Evolutionary conservation across 805 yeast species (phyloP).

Genomic region (Suhomyces sp.): DNA sequence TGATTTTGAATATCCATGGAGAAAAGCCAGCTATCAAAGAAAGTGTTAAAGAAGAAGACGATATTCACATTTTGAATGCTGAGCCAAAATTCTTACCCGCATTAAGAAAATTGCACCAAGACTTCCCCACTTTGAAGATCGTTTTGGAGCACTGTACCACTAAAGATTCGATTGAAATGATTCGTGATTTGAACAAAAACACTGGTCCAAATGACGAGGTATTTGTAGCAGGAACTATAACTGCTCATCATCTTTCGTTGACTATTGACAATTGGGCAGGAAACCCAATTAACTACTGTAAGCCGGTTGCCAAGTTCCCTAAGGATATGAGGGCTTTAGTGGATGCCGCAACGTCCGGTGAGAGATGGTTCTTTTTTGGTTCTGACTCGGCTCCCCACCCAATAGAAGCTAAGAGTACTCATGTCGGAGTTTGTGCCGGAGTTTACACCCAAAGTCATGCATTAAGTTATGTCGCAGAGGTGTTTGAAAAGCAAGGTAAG

Average conservation of each 20-base stretch:
- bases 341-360: conserved; percentile 86
- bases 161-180: conserved; percentile 76
- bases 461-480: conserved; percentile 79
- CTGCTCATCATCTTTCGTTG: conserved; percentile 89
- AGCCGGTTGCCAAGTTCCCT: conserved; percentile 96
- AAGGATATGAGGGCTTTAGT: conserved; percentile 76
- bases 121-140: conserved; percentile 83
- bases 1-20: conserved; percentile 90
- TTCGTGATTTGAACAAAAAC: conserved; percentile 57
- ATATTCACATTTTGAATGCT: conserved; percentile 89
- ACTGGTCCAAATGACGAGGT: conserved; percentile 33
- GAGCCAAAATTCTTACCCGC: conserved; percentile 93
- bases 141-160: conserved; percentile 95
- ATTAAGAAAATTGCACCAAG: conserved; percentile 66
- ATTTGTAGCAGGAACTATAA: conserved; percentile 85
- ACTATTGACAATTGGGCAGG: conserved; percentile 98
- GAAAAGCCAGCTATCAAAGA: conserved; percentile 72
- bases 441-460: conserved; percentile 88
- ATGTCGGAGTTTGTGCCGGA: conserved; percentile 93
- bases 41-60: conserved; percentile 47
- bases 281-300: conserved; percentile 90
- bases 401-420: conserved; percentile 68
- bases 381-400: conserved; percentile 99
- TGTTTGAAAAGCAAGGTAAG: conserved; percentile 65
- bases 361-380: conserved; percentile 92